These are phyloP conservation scores for Volvox reticuliferus DNA, from an alignment of 139 green algal species.

Conservation along the genomic window DNA sequence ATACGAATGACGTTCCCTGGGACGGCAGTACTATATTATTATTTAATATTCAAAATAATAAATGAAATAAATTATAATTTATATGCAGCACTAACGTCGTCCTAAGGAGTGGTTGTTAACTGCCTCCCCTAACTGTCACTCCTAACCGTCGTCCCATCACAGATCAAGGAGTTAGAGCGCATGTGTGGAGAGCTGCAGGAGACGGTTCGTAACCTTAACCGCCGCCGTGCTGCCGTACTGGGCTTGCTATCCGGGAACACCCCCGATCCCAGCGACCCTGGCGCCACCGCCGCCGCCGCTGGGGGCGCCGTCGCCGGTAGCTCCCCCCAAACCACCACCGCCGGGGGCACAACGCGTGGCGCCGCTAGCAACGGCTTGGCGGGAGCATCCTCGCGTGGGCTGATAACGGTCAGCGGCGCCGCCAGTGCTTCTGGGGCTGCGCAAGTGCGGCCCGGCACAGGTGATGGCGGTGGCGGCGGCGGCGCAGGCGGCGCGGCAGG, in stretches of 20 bases:
- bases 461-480: neutral
- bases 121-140: too few species aligned
- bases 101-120: too few species aligned
- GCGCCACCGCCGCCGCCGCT: too few species aligned
- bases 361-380: too few species aligned
- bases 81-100: too few species aligned
- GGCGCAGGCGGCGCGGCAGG: neutral
- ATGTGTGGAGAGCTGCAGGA: constrained; percentile 26
- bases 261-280: neutral
- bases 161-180: constrained; percentile 39
- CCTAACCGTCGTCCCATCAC: neutral
- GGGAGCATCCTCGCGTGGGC: too few species aligned
- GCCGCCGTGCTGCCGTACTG: constrained; percentile 31
- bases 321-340: neutral
- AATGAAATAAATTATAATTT: too few species aligned
- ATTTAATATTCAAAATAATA: too few species aligned
- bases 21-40: too few species aligned
- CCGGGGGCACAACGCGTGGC: neutral
- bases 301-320: neutral
- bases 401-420: neutral
- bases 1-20: too few species aligned
- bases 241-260: neutral
- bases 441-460: neutral
- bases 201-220: neutral
- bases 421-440: neutral